phyloP scores from a whole-genome alignment of 441 rosid genomes.

The Eutrema salsugineum region DNA sequence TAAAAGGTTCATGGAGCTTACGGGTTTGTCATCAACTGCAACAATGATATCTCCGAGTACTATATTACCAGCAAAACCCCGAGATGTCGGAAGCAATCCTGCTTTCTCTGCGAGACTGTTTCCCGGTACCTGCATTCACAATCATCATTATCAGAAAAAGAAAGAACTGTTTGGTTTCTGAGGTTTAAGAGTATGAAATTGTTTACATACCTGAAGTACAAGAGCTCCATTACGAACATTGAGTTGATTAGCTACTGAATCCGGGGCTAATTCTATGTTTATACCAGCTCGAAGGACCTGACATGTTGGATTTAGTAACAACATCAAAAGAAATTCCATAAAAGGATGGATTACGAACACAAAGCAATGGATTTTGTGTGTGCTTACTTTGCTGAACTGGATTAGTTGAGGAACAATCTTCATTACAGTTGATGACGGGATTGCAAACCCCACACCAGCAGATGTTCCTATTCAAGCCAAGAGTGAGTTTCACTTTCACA shows the following conservation, averaged over 20 bases:
- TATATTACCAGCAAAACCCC: conserved; percentile 91
- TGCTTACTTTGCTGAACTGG: conserved; percentile 75
- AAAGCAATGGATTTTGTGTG: background rate
- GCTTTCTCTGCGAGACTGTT: conserved; percentile 72
- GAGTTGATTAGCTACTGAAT: conserved; percentile 80
- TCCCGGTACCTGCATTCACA: conserved; percentile 57
- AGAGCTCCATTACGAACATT: conserved; percentile 93
- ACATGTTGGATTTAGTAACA: conserved; percentile 13
- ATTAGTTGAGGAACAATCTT: conserved; percentile 93
- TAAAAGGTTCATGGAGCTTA: conserved; percentile 27
- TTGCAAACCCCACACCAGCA: conserved; percentile 97
- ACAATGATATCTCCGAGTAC: conserved; percentile 80
- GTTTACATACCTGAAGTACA: conserved; percentile 57
- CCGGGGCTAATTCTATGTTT: conserved; percentile 84
- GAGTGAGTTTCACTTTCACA: background rate
- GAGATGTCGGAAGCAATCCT: conserved; percentile 68
- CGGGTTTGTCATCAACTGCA: conserved; percentile 68
- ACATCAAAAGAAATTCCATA: background rate
- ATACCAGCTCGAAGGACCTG: conserved; percentile 87
- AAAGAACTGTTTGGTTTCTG: background rate
- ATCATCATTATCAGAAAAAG: background rate
- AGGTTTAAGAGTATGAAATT: background rate
- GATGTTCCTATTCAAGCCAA: conserved; percentile 65
- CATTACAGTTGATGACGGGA: conserved; percentile 84
- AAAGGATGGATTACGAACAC: background rate